Percentiles rank a stretch among this genome's conserved stretches.
Evolutionary conservation across 2,329 filamentous ascomycete genomes (phyloP).

Genomic region (Aspergillus persii): DNA sequence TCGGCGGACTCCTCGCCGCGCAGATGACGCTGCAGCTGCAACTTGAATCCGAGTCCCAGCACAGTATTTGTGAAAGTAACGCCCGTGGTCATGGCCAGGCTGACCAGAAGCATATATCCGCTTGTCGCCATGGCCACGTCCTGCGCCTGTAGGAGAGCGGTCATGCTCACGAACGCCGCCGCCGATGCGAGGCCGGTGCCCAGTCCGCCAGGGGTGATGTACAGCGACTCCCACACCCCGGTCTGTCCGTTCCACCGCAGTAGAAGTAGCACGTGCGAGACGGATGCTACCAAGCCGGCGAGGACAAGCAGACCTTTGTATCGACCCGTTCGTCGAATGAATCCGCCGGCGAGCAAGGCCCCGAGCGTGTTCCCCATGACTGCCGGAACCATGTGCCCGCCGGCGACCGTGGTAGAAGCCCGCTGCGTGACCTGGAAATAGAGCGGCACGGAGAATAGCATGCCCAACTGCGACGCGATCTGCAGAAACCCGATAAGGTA

Average conservation of each 20-base stretch:
- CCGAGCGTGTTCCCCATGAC: constrained; percentile 65
- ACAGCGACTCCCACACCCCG: constrained; percentile 54
- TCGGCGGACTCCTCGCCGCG: constrained; percentile 24
- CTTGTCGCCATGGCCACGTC: constrained; percentile 52
- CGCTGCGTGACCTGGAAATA: constrained; percentile 66
- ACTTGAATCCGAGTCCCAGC: constrained; percentile 35
- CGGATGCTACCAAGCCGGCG: constrained; percentile 50
- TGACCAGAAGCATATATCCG: constrained; percentile 48
- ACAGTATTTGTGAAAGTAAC: constrained; percentile 40
- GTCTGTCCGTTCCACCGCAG: constrained; percentile 61
- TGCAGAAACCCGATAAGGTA: constrained; percentile 52
- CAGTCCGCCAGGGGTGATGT: constrained; percentile 58
- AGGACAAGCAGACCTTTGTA: constrained; percentile 58
- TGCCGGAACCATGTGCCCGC: constrained; percentile 63
- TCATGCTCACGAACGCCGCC: constrained; percentile 51
- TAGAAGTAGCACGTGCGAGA: constrained; percentile 53
- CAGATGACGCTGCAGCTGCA: constrained; percentile 32
- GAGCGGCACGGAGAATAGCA: constrained; percentile 65
- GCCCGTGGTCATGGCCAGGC: constrained; percentile 43
- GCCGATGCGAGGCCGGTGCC: constrained; percentile 49
- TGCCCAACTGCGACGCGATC: constrained; percentile 57
- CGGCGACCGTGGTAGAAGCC: constrained; percentile 58
- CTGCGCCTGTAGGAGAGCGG: constrained; percentile 44
- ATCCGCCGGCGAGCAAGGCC: constrained; percentile 58
- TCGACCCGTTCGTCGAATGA: constrained; percentile 58